Evolutionary conservation across 73 alveolate genomes (phyloP).

Genomic region (Paramecium primaurelia): DNA sequence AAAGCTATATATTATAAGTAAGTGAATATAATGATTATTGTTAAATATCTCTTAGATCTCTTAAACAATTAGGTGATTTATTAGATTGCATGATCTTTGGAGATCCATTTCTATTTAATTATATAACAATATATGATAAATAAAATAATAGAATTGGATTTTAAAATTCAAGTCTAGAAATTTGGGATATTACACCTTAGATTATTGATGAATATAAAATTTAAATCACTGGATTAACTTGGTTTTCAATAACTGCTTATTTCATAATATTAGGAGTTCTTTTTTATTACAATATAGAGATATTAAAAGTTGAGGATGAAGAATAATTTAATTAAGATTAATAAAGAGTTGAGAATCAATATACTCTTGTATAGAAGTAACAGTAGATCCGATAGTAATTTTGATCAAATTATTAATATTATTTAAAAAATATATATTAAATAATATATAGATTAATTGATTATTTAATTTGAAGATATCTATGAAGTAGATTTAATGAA

Average conservation of each 20-base stretch:
- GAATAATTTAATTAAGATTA: background rate
- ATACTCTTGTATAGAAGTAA: background rate
- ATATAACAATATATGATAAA: conserved; percentile 11
- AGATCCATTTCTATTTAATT: conserved; percentile 27
- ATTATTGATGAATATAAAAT: background rate
- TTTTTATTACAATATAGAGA: background rate
- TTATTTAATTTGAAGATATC: too few species aligned
- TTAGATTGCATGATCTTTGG: background rate
- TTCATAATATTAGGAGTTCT: background rate
- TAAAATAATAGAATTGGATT: conserved; percentile 32
- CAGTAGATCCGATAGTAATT: background rate
- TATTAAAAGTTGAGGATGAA: background rate
- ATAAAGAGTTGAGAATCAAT: background rate
- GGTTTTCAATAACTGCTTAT: background rate
- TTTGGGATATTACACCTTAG: background rate
- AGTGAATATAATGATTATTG: background rate
- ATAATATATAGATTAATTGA: too few species aligned
- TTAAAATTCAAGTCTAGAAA: background rate
- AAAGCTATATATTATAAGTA: background rate
- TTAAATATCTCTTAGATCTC: background rate
- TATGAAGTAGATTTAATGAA: too few species aligned
- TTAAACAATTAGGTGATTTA: background rate
- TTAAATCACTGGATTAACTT: background rate
- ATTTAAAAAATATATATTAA: too few species aligned
- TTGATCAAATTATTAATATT: background rate